Base-by-base conservation (phyloP, 1,284 basidiomycete species). In the Psilocybe mexicana region DNA sequence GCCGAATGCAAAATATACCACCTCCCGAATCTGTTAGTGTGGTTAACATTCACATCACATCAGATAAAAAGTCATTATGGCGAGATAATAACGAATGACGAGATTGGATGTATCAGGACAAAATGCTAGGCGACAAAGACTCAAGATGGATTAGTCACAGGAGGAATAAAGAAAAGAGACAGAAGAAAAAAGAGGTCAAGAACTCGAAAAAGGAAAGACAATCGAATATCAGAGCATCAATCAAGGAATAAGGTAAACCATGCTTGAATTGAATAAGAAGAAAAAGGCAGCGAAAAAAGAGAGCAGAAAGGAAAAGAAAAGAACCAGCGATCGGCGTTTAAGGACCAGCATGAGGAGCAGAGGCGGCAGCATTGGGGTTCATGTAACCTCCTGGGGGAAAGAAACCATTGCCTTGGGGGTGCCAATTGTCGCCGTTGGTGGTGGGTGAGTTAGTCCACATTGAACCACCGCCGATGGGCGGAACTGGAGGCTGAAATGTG, bases 281-380 rank as follows among this genome's bases (percentile, higher is more conserved):
- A 30, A 35, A 26, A 59, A 30, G 23, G 42, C 28, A 54, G n/a
- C 43, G 6, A 43, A 36, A 30, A 42, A 49, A n/a, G 46, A 43
- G 26, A 18, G 25, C 52, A 52, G 14, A 55, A 33, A 43, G 45
- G 35, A n/a, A 23, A 57, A 35, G 18, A 40, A 35, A 36, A 40
- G 18, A 33, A 10, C 42, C 30, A 40, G n/a, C 14, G 28, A 30
- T 48, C 24, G n/a, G 48, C n/a, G 35, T 33, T 70, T 66, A 73
- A 59, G 68, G 67, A 57, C 83, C 80, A 48, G 80, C 65, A 64
- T 84, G 83, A 58, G 84, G 81, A 7, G 84, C 74, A 40, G 84
- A 76, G 11, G 71, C 58, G 18, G 84, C 76, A 36, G 80, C 76
- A 57, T 76, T 74, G 40, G 69, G 67, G 36, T 62, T 63, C 47